Evolutionary conservation across 2,329 filamentous ascomycete species (phyloP).

Genomic region (Westerdykella sp.): DNA sequence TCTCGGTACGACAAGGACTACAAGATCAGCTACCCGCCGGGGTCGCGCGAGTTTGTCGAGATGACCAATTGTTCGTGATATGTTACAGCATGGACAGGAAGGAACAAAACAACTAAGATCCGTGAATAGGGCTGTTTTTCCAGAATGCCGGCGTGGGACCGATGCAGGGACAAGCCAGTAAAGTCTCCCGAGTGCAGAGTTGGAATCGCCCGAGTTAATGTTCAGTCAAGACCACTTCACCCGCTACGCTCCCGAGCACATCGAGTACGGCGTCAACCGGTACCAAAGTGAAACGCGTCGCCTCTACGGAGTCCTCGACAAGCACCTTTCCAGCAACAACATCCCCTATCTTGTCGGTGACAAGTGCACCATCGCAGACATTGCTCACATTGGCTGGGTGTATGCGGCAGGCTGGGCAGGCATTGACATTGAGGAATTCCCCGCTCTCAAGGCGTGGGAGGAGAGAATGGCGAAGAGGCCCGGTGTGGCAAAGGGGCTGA

Average conservation of each 20-base stretch:
- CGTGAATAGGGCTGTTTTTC: conserved; percentile 40
- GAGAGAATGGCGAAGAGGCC: conserved; percentile 62
- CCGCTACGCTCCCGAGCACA: conserved; percentile 74
- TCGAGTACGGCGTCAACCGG: conserved; percentile 74
- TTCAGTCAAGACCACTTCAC: conserved; percentile 63
- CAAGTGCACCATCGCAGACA: conserved; percentile 60
- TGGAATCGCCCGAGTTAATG: background rate
- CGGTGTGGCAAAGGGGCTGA: conserved; percentile 66
- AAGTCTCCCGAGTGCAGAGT: conserved; percentile 5
- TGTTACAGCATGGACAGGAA: conserved; percentile 22
- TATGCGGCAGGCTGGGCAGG: conserved; percentile 54
- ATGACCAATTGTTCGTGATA: conserved; percentile 58
- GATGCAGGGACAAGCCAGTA: conserved; percentile 68
- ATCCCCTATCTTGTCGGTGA: conserved; percentile 56
- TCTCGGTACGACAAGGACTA: conserved; percentile 75
- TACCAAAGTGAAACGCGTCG: conserved; percentile 81
- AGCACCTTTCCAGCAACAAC: conserved; percentile 53
- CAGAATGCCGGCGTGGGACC: conserved; percentile 75
- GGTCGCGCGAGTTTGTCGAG: conserved; percentile 69
- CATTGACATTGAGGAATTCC: conserved; percentile 68
- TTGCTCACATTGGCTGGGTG: conserved; percentile 76
- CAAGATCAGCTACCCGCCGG: conserved; percentile 73
- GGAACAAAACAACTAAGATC: too few species aligned
- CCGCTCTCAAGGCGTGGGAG: conserved; percentile 70
- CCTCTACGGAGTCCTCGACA: conserved; percentile 71